These are phyloP conservation scores for Backusella psychrophila DNA, from an alignment of 192 early-diverging fungal species.

Conservation along the genomic window DNA sequence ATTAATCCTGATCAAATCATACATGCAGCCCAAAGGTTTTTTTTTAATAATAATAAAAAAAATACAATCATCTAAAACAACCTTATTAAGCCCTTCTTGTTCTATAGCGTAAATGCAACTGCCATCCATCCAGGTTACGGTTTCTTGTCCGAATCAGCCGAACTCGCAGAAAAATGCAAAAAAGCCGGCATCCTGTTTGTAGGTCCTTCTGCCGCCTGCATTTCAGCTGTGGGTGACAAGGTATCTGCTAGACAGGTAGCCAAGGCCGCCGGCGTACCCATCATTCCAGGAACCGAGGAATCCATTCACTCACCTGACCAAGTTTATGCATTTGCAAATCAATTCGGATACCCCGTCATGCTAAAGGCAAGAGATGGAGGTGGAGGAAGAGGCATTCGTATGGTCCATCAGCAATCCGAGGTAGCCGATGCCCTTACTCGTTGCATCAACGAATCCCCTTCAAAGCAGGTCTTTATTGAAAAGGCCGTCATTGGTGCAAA, in stretches of 20 bases:
- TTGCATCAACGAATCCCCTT: conserved; percentile 82
- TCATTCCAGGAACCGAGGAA: conserved; percentile 27
- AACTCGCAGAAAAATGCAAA: conserved; percentile 70
- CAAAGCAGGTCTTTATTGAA: conserved; percentile 82
- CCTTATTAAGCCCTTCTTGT: not conserved
- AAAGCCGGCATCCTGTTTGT: conserved; percentile 73
- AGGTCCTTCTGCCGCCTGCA: conserved; percentile 83
- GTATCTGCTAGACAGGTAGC: conserved; percentile 28
- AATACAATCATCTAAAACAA: no score
- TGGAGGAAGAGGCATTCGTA: conserved; percentile 95
- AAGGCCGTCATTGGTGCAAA: conserved; percentile 82
- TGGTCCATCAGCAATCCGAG: conserved; percentile 69
- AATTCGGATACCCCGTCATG: conserved; percentile 88
- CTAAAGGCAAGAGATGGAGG: conserved; percentile 96
- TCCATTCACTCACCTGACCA: conserved; percentile 9
- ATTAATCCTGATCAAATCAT: conserved; percentile 74
- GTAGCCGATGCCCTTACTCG: conserved; percentile 78
- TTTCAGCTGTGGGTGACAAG: conserved; percentile 47
- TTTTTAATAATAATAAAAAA: not conserved
- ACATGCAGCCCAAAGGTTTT: conserved; percentile 54
- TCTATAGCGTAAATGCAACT: conserved; percentile 20
- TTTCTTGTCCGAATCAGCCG: conserved; percentile 87
- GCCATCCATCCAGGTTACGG: conserved; percentile 96
- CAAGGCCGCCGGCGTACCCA: conserved; percentile 18
- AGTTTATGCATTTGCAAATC: conserved; percentile 56